Percentiles rank a stretch among this genome's conserved stretches.
Evolutionary conservation across 345 rosid species (phyloP).

Genomic region (Theobroma cacao): DNA sequence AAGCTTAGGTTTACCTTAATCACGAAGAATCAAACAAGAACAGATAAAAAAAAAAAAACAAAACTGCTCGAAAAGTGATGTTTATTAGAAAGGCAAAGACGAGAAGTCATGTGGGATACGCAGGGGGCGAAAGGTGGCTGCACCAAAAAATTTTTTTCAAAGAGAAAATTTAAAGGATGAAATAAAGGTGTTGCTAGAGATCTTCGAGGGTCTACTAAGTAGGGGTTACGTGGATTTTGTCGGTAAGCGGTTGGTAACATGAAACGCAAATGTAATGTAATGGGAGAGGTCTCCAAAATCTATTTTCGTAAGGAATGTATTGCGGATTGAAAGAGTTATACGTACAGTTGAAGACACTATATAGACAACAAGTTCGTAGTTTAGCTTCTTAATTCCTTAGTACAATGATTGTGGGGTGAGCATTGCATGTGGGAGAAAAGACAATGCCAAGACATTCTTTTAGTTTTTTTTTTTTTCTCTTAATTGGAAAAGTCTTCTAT

Average conservation of each 20-base stretch:
- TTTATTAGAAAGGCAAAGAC: not conserved
- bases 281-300: not conserved
- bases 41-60: not conserved
- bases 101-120: constrained; percentile 16
- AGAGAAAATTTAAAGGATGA: not conserved
- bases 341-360: too few relatives aligned
- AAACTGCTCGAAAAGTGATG: not conserved
- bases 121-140: not conserved
- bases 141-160: not conserved
- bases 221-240: constrained; percentile 20
- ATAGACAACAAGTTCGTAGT: constrained; percentile 3
- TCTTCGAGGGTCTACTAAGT: not conserved
- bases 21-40: constrained; percentile 66
- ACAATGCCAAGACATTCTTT: not conserved
- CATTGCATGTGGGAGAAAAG: constrained; percentile 8
- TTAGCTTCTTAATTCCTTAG: not conserved
- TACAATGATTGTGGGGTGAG: not conserved
- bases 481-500: too few relatives aligned
- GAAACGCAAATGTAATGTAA: constrained; percentile 13
- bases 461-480: not conserved
- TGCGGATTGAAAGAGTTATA: too few relatives aligned
- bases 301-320: too few relatives aligned
- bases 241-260: constrained; percentile 10
- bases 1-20: constrained; percentile 66
- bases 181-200: not conserved